Evolutionary conservation across 1,284 basidiomycete genomes (phyloP), one percentile per base, ranked within the genome.

Genomic region (Ceratobasidium sp.): DNA sequence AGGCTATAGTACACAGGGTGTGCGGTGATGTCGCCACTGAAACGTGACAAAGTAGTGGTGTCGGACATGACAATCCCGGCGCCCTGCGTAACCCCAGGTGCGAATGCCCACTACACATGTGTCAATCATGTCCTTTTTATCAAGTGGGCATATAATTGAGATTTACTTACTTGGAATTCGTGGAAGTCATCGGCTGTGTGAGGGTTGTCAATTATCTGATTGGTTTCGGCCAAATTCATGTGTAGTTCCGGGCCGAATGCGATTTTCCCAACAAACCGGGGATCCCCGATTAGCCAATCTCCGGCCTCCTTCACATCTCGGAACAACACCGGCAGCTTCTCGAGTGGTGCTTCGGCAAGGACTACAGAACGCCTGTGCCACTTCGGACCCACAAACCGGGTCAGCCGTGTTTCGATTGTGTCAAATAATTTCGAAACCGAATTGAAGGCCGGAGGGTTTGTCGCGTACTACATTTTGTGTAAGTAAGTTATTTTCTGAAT

Each of bases 91-190:
- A n/a, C n/a, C n/a, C n/a, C n/a, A n/a, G n/a, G n/a, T n/a, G n/a
- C n/a, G n/a, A n/a, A n/a, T n/a, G n/a, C n/a, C n/a, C n/a, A n/a
- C n/a, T n/a, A n/a, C n/a, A n/a, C n/a, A n/a, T n/a, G n/a, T n/a
- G n/a, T n/a, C n/a, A n/a, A n/a, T n/a, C n/a, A n/a, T n/a, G n/a
- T n/a, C n/a, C n/a, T n/a, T n/a, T n/a, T n/a, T n/a, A n/a, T n/a
- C n/a, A n/a, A n/a, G n/a, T n/a, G n/a, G n/a, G n/a, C n/a, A n/a
- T n/a, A n/a, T n/a, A n/a, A n/a, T n/a, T n/a, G n/a, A n/a, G n/a
- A n/a, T n/a, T n/a, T n/a, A 23, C 56, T 23, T 27, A 59, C 56
- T 27, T 59, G 56, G 5, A 39, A 25, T 27, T 59, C 56, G 14
- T 47, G 29, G 41, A 39, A 59, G 9, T 29, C 23, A 8, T 59